phyloP scores from a whole-genome alignment of 192 early-diverging fungal genomes.

The Backusella psychrophila region DNA sequence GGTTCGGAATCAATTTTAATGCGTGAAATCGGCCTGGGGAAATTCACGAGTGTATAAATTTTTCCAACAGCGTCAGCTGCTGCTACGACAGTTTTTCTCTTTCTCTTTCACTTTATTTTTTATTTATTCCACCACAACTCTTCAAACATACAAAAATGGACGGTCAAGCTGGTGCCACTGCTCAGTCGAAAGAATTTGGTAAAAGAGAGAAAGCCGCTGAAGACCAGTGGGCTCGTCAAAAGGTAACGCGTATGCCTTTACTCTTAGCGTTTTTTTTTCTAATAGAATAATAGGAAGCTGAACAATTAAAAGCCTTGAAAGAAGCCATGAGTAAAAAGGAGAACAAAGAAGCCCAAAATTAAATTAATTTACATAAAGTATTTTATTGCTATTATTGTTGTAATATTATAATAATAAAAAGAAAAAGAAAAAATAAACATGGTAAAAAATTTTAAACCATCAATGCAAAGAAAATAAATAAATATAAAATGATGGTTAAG shows the following conservation, averaged over 20 bases:
- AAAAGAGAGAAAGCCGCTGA: slow-evolving; percentile 17
- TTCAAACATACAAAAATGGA: slow-evolving; percentile 1
- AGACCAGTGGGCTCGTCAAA: slow-evolving; percentile 14
- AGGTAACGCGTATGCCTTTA: background rate
- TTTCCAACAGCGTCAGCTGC: background rate
- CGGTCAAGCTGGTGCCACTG: background rate
- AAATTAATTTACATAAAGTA: background rate
- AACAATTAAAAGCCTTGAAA: slow-evolving; percentile 13
- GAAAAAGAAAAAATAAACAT: slow-evolving; percentile 1
- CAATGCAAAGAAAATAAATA: slow-evolving; percentile 2
- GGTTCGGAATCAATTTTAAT: slow-evolving; percentile 8
- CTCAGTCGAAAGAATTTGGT: slow-evolving; percentile 4
- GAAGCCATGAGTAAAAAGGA: slow-evolving; percentile 8
- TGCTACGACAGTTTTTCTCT: background rate
- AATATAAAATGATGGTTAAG: background rate
- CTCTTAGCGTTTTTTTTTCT: background rate
- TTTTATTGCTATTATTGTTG: slow-evolving; percentile 8
- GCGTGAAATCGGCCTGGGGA: background rate
- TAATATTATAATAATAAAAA: slow-evolving; percentile 2
- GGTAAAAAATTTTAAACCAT: background rate
- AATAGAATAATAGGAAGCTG: slow-evolving; percentile 1
- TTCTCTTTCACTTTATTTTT: background rate
- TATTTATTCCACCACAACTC: background rate
- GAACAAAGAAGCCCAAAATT: background rate
- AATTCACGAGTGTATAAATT: background rate